phyloP scores from a whole-genome alignment of 495 filamentous ascomycete genomes.

The Podospora pseudopauciseta region DNA sequence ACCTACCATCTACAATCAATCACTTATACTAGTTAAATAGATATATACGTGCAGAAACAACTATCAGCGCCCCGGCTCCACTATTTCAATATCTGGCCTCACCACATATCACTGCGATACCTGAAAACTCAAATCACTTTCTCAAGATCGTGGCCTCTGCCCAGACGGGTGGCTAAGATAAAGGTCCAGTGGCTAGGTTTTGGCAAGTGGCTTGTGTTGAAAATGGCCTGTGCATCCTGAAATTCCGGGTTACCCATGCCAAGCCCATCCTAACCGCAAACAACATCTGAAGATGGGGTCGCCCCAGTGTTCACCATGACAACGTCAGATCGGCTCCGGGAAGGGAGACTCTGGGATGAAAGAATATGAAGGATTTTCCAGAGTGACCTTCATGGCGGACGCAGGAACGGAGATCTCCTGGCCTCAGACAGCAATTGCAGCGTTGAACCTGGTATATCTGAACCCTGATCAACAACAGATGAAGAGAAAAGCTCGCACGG shows the following conservation, averaged over 20 bases:
- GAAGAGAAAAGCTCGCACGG: background rate
- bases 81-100: too few species aligned
- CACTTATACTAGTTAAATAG: too few species aligned
- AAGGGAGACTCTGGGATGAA: background rate
- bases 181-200: too few species aligned
- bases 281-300: background rate
- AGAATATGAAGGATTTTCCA: background rate
- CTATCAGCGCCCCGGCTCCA: too few species aligned
- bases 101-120: too few species aligned
- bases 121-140: too few species aligned
- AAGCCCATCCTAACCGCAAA: background rate
- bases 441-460: background rate
- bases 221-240: background rate
- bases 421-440: background rate
- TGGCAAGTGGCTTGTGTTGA: background rate
- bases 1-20: too few species aligned
- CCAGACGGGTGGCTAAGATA: too few species aligned
- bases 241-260: background rate
- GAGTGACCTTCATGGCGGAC: background rate
- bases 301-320: background rate
- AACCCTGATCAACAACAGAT: background rate
- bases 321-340: background rate
- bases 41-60: too few species aligned
- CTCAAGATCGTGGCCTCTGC: too few species aligned
- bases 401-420: background rate